Base-by-base conservation (phyloP, 805 yeast species). In the Yamadazyma insecticola region DNA sequence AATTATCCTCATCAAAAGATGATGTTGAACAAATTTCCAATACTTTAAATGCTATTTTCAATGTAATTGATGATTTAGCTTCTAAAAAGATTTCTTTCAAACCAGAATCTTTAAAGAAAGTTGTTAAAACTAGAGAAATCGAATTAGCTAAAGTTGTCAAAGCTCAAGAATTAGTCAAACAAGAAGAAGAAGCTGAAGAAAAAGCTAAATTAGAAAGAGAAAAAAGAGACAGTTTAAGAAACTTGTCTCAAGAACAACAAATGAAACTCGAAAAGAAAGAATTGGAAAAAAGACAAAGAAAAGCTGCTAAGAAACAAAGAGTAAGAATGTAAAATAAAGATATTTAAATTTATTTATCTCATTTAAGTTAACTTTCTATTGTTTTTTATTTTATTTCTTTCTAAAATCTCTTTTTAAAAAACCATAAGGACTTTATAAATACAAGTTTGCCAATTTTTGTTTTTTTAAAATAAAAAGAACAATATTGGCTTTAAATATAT, bases 201-300 rank as follows among this genome's bases (percentile, higher is more conserved):
- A 81, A 79, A 59, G 75, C 81, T 19, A 85, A 81, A 58, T 76
- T 74, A 41, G 78, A 73, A 47, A 80, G 73, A 50, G 74, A 73
- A 47, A 77, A 74, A 47, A 78, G 76, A 59, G 81, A 81, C 43
- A 62, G 65, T 32, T 48, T 72, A 41, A 60, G 72, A 44, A 70
- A 69, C 43, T 60, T 83, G 50, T 68, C 81, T 27, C 81, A 86
- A 39, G 87, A 80, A 48, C 92, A 82, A 53, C 92, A 83, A 62
- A 78, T 78, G 44, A 85, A 82, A 62, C 57, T 73, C 25, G 90
- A 83, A 43, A 78, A 76, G 64, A 85, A 81, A 64, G 86, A 81
- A 57, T 67, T 68, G 44, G 95, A 85, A 45, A 86, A 81, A 67
- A 86, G 78, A 58, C 85, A 80, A 53, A 78, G 87, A 65, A 84